A percentile compares a stretch with the other conserved stretches of the same genome.
Conservation (phyloP, 2,329 filamentous ascomycete genomes). For the Fusarium cicatricum region DNA sequence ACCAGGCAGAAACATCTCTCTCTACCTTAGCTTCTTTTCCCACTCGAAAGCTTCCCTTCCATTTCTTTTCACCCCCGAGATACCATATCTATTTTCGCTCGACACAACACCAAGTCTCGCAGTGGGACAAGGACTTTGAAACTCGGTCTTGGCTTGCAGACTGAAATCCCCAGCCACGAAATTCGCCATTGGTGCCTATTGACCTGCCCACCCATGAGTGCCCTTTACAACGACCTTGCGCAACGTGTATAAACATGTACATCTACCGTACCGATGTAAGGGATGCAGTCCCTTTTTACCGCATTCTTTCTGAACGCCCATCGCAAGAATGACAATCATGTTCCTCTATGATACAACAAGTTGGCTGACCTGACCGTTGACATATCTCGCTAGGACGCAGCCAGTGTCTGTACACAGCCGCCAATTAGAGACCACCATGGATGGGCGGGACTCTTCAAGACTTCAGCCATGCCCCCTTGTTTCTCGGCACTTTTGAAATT, state of each 20-base stretch:
- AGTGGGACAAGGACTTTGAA: slow-evolving; percentile 16
- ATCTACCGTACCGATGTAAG: background rate
- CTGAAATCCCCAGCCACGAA: slow-evolving; percentile 9
- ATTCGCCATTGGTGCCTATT: slow-evolving; percentile 19
- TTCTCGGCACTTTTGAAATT: too few relatives aligned
- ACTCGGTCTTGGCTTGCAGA: slow-evolving; percentile 3
- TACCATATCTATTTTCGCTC: background rate
- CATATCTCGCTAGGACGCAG: too few relatives aligned
- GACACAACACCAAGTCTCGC: background rate
- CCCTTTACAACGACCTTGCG: background rate
- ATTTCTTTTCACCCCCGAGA: background rate
- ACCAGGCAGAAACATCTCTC: slow-evolving; percentile 36
- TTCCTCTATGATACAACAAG: background rate
- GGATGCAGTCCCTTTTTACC: background rate
- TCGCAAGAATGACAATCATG: background rate
- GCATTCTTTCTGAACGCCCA: background rate
- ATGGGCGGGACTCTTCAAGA: too few relatives aligned
- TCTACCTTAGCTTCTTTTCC: too few relatives aligned
- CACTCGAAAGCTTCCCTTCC: slow-evolving; percentile 6
- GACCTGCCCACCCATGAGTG: background rate
- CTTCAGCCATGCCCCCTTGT: too few relatives aligned
- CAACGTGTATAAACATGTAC: too few relatives aligned
- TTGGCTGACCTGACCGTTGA: background rate
- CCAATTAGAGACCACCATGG: slow-evolving; percentile 15
- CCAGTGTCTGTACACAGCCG: too few relatives aligned